Evolutionary conservation across 306 rosid genomes (phyloP), one percentile per base, ranked within the genome.

Genomic region (Pyrus bretschneideri): DNA sequence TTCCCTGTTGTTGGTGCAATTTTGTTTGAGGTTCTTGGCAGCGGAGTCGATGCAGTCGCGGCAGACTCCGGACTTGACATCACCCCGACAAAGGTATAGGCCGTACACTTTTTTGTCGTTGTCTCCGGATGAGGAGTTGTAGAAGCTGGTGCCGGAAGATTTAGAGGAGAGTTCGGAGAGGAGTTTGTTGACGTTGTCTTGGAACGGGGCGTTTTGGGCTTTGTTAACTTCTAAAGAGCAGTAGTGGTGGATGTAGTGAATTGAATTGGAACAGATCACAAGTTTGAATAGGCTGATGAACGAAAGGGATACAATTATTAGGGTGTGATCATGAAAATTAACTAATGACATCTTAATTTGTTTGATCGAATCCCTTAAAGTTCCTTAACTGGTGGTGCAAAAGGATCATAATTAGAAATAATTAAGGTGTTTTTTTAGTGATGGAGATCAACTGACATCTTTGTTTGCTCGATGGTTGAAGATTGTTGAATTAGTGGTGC

Each of bases 21-120:
- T 70, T 29, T 51, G 17, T n/a, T n/a, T 21, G 45, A 70, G 62
- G 60, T 10, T 18, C 19, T 4, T n/a, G 3, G 80, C 72, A 1
- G 91, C 86, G 33, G 74, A 61, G 58, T 81, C 1, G 59, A 90
- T 88, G 9, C 90, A 88, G 49, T 54, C 58, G 9, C 70, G 80
- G 17, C 96, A 88, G 4, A 65, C 11, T 5, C 82, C 21, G 15
- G 86, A 17, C 55, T 52, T 35, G 59, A 70, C 18, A 66, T 90
- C 93, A 0, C 86, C 88, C 33, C 89, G 85, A 75, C 91, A 88
- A 74, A 86, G 89, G 70, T 79, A 86, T 14, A 84, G 78, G 23
- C 87, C 90, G 70, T 80, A 75, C 46, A 86, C 66, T 58, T 67
- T 12, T 10, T 82, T 49, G 45, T 66, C 10, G 59, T 72, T 31